Percentiles rank a stretch among this genome's conserved stretches.
Conservation (phyloP, 805 yeast species). For the Candida nemodendra region DNA sequence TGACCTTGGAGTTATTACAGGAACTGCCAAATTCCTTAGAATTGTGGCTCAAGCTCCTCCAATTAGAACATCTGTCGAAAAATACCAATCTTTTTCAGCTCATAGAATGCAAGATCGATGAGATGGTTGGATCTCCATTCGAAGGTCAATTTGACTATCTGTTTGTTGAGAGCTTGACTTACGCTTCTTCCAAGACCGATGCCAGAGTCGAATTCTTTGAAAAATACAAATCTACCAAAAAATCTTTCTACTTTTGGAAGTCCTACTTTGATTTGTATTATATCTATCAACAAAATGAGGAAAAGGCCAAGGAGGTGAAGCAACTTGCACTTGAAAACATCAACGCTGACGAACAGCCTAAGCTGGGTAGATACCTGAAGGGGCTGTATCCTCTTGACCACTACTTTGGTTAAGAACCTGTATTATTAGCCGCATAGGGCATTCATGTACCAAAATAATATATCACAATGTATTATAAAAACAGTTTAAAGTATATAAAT, state of each 20-base stretch:
- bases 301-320: conserved; percentile 9
- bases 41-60: conserved; percentile 41
- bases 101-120: conserved; percentile 27
- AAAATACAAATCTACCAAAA: conserved; percentile 20
- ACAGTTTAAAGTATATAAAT: conserved; percentile 10
- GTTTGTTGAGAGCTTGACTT: conserved; percentile 35
- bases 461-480: not conserved
- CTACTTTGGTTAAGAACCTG: conserved; percentile 5
- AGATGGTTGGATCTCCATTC: conserved; percentile 20
- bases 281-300: conserved; percentile 15
- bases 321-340: conserved; percentile 4
- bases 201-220: conserved; percentile 26
- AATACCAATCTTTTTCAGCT: conserved; percentile 30
- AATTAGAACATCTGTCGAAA: conserved; percentile 38
- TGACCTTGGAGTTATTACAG: conserved; percentile 24
- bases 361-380: conserved; percentile 2
- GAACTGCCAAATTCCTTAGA: conserved; percentile 36
- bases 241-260: conserved; percentile 25
- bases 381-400: conserved; percentile 5
- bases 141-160: conserved; percentile 36
- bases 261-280: conserved; percentile 21
- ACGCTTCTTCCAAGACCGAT: conserved; percentile 21
- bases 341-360: not conserved
- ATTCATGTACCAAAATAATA: no score
- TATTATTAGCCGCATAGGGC: not conserved